Conservation (phyloP, 768 basidiomycete species). For the Clathrus columnatus region DNA sequence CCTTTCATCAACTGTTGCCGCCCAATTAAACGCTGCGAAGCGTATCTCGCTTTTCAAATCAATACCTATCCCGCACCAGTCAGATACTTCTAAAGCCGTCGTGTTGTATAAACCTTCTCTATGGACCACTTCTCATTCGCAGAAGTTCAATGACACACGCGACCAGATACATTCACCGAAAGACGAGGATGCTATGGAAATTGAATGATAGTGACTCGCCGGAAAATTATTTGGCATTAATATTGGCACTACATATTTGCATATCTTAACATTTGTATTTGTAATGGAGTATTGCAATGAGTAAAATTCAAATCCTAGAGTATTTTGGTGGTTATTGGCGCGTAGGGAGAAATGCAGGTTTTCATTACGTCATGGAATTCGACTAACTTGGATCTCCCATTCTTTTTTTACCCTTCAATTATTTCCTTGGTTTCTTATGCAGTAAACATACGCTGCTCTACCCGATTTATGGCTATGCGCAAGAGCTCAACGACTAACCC, state of each 20-base stretch:
- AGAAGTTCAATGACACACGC: neutral
- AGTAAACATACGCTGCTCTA: too few relatives aligned
- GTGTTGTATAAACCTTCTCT: constrained; percentile 34
- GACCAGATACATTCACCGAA: neutral
- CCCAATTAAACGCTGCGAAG: constrained; percentile 31
- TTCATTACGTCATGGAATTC: too few relatives aligned
- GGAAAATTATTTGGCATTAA: constrained; percentile 17
- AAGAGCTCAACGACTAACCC: constrained; percentile 12
- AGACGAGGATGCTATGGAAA: constrained; percentile 45
- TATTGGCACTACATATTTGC: constrained; percentile 12
- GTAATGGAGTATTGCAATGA: too few relatives aligned
- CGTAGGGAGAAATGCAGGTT: too few relatives aligned
- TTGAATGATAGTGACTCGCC: too few relatives aligned
- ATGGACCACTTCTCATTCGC: constrained; percentile 7
- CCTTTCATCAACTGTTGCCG: constrained; percentile 39
- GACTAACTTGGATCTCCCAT: too few relatives aligned
- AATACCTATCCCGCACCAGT: neutral
- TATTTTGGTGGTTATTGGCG: too few relatives aligned
- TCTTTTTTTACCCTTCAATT: too few relatives aligned
- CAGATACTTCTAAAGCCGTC: constrained; percentile 36
- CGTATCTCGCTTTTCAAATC: constrained; percentile 5
- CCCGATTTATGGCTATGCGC: too few relatives aligned
- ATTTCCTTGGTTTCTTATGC: too few relatives aligned
- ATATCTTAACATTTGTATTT: too few relatives aligned
- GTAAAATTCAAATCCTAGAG: too few relatives aligned